Conservation (phyloP, 441 rosid genomes). For the Rhodomyrtus psidioides region DNA sequence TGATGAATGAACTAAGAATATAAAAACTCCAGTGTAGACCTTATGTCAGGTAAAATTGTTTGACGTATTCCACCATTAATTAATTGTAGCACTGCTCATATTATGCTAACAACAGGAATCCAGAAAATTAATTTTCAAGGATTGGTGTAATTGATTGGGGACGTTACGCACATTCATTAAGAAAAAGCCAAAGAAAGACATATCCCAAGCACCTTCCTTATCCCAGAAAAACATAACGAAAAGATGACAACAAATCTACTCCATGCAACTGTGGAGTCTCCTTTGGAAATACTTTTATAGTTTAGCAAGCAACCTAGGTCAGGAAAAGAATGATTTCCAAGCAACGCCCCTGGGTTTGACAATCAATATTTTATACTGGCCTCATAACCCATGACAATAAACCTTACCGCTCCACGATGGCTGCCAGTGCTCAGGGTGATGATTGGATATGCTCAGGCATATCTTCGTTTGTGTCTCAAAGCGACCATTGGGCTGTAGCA, state of each 20-base stretch:
- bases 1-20: background rate
- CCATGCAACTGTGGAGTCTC: background rate
- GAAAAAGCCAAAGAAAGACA: background rate
- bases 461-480: constrained; percentile 94
- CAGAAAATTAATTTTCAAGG: background rate
- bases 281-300: background rate
- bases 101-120: background rate
- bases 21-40: background rate
- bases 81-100: background rate
- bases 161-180: background rate
- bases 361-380: background rate
- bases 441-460: constrained; percentile 93
- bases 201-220: background rate
- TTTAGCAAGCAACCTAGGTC: background rate
- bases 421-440: constrained; percentile 99
- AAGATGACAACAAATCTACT: background rate
- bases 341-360: background rate
- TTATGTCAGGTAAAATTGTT: background rate
- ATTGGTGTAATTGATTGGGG: background rate
- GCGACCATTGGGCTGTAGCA: constrained; percentile 88
- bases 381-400: background rate
- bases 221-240: background rate
- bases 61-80: background rate
- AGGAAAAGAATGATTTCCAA: background rate
- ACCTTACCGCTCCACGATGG: constrained; percentile 97